A percentile compares a stretch with the other conserved stretches of the same genome.
phyloP scores from a whole-genome alignment of 805 yeast genomes.

The Lachancea nothofagi region DNA sequence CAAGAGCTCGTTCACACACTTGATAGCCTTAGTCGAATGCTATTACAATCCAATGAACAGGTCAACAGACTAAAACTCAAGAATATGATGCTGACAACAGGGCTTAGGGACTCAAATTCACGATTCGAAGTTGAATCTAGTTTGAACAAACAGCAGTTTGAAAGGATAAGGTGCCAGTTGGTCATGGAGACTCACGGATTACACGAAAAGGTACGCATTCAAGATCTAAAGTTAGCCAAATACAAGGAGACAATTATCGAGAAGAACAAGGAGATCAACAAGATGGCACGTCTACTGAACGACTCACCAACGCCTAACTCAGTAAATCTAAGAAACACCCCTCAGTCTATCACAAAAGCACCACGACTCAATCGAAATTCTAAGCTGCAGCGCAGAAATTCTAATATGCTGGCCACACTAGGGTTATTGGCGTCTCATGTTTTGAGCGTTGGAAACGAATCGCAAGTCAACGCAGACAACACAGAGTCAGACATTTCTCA shows the following conservation, averaged over 20 bases:
- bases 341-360: constrained; percentile 6
- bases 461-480: constrained; percentile 7
- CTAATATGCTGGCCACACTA: constrained; percentile 42
- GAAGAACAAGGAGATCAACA: constrained; percentile 42
- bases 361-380: not conserved
- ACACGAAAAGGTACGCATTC: constrained; percentile 35
- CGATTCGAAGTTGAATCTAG: constrained; percentile 28
- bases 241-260: constrained; percentile 39
- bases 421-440: constrained; percentile 54
- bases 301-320: constrained; percentile 14
- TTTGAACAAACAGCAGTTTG: constrained; percentile 30
- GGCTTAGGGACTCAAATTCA: constrained; percentile 20
- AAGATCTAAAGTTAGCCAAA: constrained; percentile 41
- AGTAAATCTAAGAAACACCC: not conserved
- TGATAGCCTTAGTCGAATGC: constrained; percentile 15
- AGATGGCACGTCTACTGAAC: constrained; percentile 34
- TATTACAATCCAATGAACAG: constrained; percentile 27
- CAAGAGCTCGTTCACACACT: constrained; percentile 1
- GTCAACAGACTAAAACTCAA: constrained; percentile 34
- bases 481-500: constrained; percentile 14
- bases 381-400: constrained; percentile 12
- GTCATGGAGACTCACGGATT: constrained; percentile 33
- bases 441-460: constrained; percentile 33
- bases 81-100: constrained; percentile 36
- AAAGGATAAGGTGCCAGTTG: constrained; percentile 30